These are phyloP conservation scores for Amaranthus cruentus DNA, from an alignment of 148 eudicot species.

Conservation along the genomic window DNA sequence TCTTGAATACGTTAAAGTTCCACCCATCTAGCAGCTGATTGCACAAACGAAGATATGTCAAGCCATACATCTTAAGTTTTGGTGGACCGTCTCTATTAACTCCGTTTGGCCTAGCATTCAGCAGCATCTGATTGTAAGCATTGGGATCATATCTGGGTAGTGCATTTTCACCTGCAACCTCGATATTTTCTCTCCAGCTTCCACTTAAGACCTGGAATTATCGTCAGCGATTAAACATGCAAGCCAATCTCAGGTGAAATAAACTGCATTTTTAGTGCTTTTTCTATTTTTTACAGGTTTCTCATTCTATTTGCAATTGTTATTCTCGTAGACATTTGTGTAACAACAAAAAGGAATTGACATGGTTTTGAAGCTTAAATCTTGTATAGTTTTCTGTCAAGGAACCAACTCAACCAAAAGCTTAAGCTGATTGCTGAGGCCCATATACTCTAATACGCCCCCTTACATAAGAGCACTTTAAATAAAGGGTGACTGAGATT, in stretches of 20 bases:
- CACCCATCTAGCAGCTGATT: slow-evolving; percentile 48
- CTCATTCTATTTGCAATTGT: too few relatives aligned
- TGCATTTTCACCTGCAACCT: slow-evolving; percentile 88
- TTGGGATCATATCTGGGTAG: slow-evolving; percentile 72
- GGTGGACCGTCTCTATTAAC: slow-evolving; percentile 54
- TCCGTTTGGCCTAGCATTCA: slow-evolving; percentile 78
- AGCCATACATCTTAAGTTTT: slow-evolving; percentile 50
- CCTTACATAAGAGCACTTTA: too few relatives aligned
- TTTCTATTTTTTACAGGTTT: too few relatives aligned
- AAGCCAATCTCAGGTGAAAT: not conserved
- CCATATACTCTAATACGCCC: too few relatives aligned
- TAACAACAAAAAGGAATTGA: too few relatives aligned
- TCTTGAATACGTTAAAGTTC: slow-evolving; percentile 53
- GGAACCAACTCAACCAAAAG: too few relatives aligned
- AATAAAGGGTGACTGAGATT: too few relatives aligned
- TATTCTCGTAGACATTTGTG: too few relatives aligned
- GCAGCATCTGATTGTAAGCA: slow-evolving; percentile 72
- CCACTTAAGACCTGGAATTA: slow-evolving; percentile 62
- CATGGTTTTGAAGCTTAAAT: too few relatives aligned
- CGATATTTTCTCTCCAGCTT: slow-evolving; percentile 62
- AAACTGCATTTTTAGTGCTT: not conserved
- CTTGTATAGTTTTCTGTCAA: too few relatives aligned
- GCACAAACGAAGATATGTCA: slow-evolving; percentile 72
- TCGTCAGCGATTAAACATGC: not conserved
- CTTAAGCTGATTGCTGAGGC: too few relatives aligned